These are phyloP conservation scores for Pisolithus orientalis DNA, from an alignment of 768 basidiomycete genomes.

Conservation along the genomic window DNA sequence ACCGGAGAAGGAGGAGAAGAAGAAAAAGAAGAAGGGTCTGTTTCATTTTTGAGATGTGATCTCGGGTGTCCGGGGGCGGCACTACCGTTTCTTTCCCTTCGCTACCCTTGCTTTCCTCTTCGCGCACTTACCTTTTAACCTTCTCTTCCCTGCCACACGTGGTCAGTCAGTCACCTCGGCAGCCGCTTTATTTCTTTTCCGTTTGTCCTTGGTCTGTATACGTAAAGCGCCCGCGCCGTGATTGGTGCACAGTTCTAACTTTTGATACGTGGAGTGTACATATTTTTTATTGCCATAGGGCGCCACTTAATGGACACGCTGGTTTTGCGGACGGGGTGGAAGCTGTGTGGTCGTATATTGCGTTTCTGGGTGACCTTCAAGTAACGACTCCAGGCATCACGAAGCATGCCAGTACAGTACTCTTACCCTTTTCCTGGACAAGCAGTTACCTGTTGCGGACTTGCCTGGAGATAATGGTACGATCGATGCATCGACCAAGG, in stretches of 20 bases:
- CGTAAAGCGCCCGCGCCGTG: neutral
- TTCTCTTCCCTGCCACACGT: no score
- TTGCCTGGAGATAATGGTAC: no score
- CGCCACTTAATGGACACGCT: slow-evolving; percentile 3
- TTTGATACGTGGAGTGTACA: neutral
- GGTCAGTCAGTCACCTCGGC: no score
- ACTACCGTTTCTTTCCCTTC: neutral
- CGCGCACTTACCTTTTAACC: no score
- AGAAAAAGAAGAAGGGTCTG: slow-evolving; percentile 72
- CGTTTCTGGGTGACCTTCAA: no score
- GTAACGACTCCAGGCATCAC: no score
- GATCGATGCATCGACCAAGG: no score
- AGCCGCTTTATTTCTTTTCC: neutral
- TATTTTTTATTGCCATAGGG: slow-evolving; percentile 1
- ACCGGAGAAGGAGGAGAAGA: slow-evolving; percentile 48
- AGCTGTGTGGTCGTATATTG: no score
- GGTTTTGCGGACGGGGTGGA: neutral
- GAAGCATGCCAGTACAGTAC: no score
- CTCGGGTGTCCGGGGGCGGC: neutral
- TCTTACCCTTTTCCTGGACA: no score
- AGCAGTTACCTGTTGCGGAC: no score
- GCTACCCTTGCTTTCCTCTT: neutral
- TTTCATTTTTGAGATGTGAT: slow-evolving; percentile 49
- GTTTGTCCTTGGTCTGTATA: neutral
- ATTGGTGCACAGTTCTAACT: neutral